Evolutionary conservation across 495 filamentous ascomycete species (phyloP), one percentile per base, ranked within the genome.

Genomic region (Clohesyomyces aquaticus): DNA sequence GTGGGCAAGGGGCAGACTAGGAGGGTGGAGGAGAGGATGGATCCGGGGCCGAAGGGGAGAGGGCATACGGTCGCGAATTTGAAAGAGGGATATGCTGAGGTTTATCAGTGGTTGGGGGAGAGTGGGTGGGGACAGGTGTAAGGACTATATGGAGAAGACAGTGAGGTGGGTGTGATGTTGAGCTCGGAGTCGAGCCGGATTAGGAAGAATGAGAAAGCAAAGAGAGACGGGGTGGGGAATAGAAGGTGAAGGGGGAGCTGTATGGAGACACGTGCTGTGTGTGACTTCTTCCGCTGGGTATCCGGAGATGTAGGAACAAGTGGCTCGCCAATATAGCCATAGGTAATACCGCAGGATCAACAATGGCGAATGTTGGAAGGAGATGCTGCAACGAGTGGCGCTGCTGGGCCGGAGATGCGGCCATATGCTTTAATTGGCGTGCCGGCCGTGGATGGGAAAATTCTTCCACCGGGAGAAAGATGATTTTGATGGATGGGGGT

Each of bases 1-100:
- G 81, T 87, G 1, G 77, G 79, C 25, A 79, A 85, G 74, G 79
- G 74, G 10, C 71, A 75, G 57, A 79, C 82, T 42, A 76, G 86
- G 35, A 70, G 71, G 14, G 86, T 89, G 9, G 72, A 69, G 57
- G 71, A 74, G 26, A 81, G 80, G 41, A 81, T 82, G 63, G 85
- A 88, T 72, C 81, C 83, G 3, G 87, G 87, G 0, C 85, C 85
- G 4, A 74, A 67, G 8, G 73, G 71, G 46, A 63, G 74, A 18
- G 83, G 83, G 2, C 79, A 78, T 64, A 81, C 78, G 27, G 79
- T 76, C 16, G 78, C 80, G 48, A 76, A 79, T 51, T 68, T 74
- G 61, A 67, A 55, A 35, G 52, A 63, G 0, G 70, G 75, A 22
- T 74, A 78, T 51, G 72, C 77, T 27, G 82, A 84, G 63, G 79